These are phyloP conservation scores for Medicago arabica DNA, from an alignment of 306 rosid species.

Conservation along the genomic window DNA sequence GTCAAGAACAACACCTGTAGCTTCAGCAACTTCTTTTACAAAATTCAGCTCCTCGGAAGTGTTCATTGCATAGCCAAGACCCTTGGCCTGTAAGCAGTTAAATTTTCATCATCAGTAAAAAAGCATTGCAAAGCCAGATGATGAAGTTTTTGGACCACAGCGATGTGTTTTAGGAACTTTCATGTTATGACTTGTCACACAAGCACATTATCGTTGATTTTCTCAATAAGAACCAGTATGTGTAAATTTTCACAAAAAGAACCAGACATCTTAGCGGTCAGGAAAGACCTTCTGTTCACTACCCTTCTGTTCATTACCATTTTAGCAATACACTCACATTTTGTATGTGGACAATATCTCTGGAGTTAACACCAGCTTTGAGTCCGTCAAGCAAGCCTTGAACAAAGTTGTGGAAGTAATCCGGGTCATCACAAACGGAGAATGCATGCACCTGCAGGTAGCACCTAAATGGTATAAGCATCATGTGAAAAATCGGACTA, in stretches of 20 bases:
- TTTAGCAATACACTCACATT: slow-evolving; percentile 64
- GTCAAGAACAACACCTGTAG: slow-evolving; percentile 90
- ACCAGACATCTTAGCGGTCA: background rate
- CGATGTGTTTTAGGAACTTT: slow-evolving; percentile 16
- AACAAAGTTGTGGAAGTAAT: slow-evolving; percentile 75
- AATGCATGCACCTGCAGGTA: slow-evolving; percentile 78
- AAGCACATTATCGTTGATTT: slow-evolving; percentile 20
- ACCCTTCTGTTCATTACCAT: background rate
- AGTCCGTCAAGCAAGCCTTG: slow-evolving; percentile 94
- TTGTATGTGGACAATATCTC: slow-evolving; percentile 68
- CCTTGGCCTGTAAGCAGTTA: slow-evolving; percentile 73
- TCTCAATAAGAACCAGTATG: slow-evolving; percentile 13
- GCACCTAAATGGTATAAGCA: slow-evolving; percentile 31
- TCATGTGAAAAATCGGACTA: slow-evolving; percentile 25
- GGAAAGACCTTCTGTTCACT: background rate
- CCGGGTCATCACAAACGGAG: slow-evolving; percentile 88
- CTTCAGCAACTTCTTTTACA: slow-evolving; percentile 72
- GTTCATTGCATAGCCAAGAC: slow-evolving; percentile 91
- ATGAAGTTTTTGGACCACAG: slow-evolving; percentile 24
- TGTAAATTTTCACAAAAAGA: slow-evolving; percentile 26
- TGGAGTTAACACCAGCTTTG: slow-evolving; percentile 71
- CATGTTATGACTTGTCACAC: slow-evolving; percentile 21
- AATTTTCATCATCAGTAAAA: slow-evolving; percentile 37
- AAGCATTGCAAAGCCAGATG: slow-evolving; percentile 22
- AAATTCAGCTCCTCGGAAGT: slow-evolving; percentile 83